Evolutionary conservation across 257 asterid genomes (phyloP), one percentile per base, ranked within the genome.

Genomic region (Leonotis leonurus): DNA sequence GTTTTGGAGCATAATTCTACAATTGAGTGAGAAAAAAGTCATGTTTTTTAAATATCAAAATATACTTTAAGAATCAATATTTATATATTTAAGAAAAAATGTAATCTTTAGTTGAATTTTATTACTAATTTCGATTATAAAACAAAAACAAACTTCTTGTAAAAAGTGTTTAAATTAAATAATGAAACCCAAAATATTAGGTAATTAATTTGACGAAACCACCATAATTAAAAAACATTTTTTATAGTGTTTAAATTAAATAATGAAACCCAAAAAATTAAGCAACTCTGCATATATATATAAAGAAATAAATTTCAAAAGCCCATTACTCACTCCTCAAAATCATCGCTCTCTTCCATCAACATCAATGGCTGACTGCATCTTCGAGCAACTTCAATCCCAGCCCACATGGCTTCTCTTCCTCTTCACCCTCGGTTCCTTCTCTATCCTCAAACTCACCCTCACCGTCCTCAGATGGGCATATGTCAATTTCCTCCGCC

Each of bases 401-500:
- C 93, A 81, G 68, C 95, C 96, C 1, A 1, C 65, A 32, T 92
- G 95, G 95, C 80, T 89, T 22, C 87, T 86, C 53, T 40, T 83
- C 30, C 77, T 79, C 45, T 43, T 85, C 25, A 35, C 82, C 6
- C 70, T 92, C 45, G 97, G 91, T 3, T 64, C 49, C 43, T 24
- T 85, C 14, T 70, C 83, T 13, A 62, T 83, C 21, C 75, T 87
- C 70, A 72, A 65, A 29, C 60, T 62, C 71, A 59, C 79, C 0
- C 11, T 78, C 65, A 49, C 85, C 29, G 1, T 76, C 11, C 83
- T 89, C 64, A 83, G 49, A 21, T 93, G 93, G 89, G 76, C 70
- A 65, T 87, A 89, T 60, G 83, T 80, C 66, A 86, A 77, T 70
- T 89, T 93, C 83, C 72, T 89, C 68, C 79, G 99, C 40, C 94